Percentiles rank a stretch among this genome's conserved stretches.
These are phyloP conservation scores for Acanthamoeba polyphaga DNA, from an alignment of 208 protist species.

Conservation along the genomic window DNA sequence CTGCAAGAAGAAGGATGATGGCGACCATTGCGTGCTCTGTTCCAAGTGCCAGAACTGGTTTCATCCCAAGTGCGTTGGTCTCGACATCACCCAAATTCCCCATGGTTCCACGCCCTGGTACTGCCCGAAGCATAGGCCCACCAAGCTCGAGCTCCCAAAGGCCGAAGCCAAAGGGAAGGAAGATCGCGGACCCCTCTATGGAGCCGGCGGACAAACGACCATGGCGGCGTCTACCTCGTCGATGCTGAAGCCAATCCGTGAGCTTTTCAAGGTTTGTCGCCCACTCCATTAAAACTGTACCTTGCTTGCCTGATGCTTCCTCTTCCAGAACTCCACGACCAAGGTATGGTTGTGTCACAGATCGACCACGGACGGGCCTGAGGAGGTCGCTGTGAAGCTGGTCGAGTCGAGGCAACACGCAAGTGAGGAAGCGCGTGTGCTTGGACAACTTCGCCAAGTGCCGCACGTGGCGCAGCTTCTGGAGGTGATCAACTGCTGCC, in stretches of 20 bases:
- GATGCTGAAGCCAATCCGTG: neutral
- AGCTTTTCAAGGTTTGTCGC: neutral
- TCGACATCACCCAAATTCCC: neutral
- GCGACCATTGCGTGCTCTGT: neutral
- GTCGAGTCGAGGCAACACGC: neutral
- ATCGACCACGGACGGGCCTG: neutral
- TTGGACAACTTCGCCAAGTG: neutral
- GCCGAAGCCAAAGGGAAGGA: neutral
- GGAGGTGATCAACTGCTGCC: neutral
- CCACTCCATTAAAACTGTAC: neutral
- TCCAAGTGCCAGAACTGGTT: neutral
- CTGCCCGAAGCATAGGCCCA: neutral
- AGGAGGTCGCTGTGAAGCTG: neutral
- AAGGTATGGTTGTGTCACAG: neutral
- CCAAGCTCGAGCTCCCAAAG: neutral
- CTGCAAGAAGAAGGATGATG: neutral
- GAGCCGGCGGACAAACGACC: neutral
- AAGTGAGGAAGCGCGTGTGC: neutral
- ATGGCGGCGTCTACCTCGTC: neutral
- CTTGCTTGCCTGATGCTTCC: neutral
- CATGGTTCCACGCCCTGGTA: neutral
- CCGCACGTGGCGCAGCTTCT: constrained; percentile 7
- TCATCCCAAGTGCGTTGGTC: neutral
- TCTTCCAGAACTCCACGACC: neutral
- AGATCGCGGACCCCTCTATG: neutral